Evolutionary conservation across 495 filamentous ascomycete species (phyloP).

Genomic region (Evernia prunastri): DNA sequence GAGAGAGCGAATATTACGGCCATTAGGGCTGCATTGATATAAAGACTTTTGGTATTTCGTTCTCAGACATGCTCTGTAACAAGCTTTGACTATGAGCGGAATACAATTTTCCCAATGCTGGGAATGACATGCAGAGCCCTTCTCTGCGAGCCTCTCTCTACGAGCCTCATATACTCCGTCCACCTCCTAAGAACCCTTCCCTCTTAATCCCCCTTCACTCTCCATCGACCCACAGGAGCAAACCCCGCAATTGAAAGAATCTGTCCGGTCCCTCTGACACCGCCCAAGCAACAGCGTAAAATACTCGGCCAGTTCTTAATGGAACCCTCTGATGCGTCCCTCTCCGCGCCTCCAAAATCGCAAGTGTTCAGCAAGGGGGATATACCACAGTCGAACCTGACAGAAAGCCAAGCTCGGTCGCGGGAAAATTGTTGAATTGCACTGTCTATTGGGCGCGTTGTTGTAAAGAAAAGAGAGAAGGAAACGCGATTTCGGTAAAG

Average conservation of each 20-base stretch:
- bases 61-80: not conserved
- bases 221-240: not conserved
- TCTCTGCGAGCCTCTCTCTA: not conserved
- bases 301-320: constrained; percentile 88
- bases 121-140: not conserved
- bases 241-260: constrained; percentile 8
- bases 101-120: not conserved
- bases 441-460: constrained; percentile 86
- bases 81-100: not conserved
- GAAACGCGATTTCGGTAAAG: not conserved
- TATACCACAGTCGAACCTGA: constrained; percentile 48
- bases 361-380: constrained; percentile 58
- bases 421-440: constrained; percentile 62
- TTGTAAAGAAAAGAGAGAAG: constrained; percentile 38
- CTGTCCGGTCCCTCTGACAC: constrained; percentile 86
- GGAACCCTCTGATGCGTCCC: constrained; percentile 54
- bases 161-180: no score
- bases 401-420: constrained; percentile 61
- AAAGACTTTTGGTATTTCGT: not conserved
- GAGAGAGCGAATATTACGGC: constrained; percentile 66
- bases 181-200: not conserved
- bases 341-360: constrained; percentile 82
- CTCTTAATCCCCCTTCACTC: not conserved
- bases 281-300: constrained; percentile 65
- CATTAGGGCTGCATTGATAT: constrained; percentile 37